A percentile compares a stretch with the other conserved stretches of the same genome.
phyloP scores from a whole-genome alignment of 2,329 filamentous ascomycete species.

The Verticillium zaregamsianum region DNA sequence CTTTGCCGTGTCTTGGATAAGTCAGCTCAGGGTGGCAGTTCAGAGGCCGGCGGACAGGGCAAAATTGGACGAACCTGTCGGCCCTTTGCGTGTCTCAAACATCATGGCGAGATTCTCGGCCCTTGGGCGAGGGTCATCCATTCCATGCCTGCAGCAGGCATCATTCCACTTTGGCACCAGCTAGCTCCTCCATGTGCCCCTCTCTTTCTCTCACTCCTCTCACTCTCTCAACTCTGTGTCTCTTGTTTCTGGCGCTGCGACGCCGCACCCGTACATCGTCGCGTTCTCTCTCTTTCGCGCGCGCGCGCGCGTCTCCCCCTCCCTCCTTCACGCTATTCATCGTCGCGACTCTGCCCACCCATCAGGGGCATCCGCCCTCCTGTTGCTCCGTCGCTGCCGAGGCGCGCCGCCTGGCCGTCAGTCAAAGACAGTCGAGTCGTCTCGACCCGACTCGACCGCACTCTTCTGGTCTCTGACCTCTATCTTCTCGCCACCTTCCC shows the following conservation, averaged over 20 bases:
- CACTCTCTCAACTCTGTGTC: no score
- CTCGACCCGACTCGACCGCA: neutral
- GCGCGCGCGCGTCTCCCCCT: neutral
- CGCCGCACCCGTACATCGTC: neutral
- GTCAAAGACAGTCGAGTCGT: neutral
- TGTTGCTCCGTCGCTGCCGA: no score
- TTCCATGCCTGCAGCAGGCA: neutral
- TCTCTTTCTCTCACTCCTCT: neutral
- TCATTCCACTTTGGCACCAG: neutral
- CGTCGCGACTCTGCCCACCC: neutral
- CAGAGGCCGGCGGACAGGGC: neutral
- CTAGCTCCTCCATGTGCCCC: neutral
- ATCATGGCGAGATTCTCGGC: slow-evolving; percentile 5
- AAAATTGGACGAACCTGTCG: slow-evolving; percentile 2
- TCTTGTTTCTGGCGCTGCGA: neutral
- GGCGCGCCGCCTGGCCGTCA: neutral
- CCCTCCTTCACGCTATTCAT: neutral
- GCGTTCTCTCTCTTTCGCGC: neutral
- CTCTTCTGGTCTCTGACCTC: neutral
- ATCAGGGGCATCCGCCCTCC: neutral
- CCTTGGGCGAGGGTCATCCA: slow-evolving; percentile 1
- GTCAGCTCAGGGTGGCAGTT: neutral
- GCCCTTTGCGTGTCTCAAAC: slow-evolving; percentile 6
- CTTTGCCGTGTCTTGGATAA: neutral
- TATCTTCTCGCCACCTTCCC: neutral